Evolutionary conservation across 2,329 filamentous ascomycete species (phyloP).

Genomic region (Penicillium concentricum): DNA sequence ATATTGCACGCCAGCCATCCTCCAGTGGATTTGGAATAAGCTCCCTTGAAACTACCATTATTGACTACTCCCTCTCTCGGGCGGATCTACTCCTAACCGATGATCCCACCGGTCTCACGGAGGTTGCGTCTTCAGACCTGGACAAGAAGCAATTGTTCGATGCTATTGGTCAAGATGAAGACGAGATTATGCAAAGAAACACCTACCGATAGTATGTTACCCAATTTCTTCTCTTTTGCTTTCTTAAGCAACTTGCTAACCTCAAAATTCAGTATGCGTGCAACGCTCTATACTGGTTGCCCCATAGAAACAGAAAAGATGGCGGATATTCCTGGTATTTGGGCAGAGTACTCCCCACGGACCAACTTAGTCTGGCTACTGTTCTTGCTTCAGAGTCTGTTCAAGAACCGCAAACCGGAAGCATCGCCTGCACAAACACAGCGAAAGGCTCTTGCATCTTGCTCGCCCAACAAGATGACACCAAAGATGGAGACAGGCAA

Average conservation of each 20-base stretch:
- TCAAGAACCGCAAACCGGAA: constrained; percentile 40
- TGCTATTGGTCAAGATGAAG: constrained; percentile 42
- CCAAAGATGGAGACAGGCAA: constrained; percentile 4
- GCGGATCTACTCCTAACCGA: constrained; percentile 46
- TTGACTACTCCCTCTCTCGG: constrained; percentile 68
- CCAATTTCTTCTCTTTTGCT: neutral
- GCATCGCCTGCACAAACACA: constrained; percentile 6
- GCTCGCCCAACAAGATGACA: constrained; percentile 33
- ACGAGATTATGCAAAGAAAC: constrained; percentile 40
- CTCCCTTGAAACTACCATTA: constrained; percentile 61
- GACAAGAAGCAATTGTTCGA: constrained; percentile 46
- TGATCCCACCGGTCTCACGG: constrained; percentile 23
- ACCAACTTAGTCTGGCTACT: constrained; percentile 66
- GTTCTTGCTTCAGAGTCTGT: constrained; percentile 58
- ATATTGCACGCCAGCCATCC: constrained; percentile 30
- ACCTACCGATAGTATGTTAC: constrained; percentile 43
- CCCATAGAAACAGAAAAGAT: constrained; percentile 41
- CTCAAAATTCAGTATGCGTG: constrained; percentile 36
- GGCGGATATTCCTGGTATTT: constrained; percentile 42
- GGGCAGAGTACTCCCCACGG: constrained; percentile 57
- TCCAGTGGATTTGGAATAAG: constrained; percentile 52
- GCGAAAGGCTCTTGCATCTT: constrained; percentile 33
- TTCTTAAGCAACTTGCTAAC: neutral
- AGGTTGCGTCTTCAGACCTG: constrained; percentile 42
- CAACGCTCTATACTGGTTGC: constrained; percentile 44